A percentile compares a stretch with the other conserved stretches of the same genome.
These are phyloP conservation scores for Narthecium ossifragum DNA, from an alignment of 106 monocot species.

Conservation along the genomic window DNA sequence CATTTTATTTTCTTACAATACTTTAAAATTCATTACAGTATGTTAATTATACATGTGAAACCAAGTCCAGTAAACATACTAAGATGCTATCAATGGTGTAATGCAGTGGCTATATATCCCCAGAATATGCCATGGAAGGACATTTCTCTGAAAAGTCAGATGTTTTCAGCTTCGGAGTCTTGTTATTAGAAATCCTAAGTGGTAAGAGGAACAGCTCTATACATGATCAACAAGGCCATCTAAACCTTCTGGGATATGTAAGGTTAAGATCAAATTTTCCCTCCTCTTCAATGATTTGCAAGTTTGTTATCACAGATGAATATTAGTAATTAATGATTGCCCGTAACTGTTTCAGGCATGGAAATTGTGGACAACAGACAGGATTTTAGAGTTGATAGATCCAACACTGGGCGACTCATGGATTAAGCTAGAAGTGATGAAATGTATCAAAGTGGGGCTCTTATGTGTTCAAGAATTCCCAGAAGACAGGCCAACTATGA, in stretches of 20 bases:
- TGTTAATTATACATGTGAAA: no score
- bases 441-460: constrained; percentile 20
- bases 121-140: constrained; percentile 6
- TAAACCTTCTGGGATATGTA: constrained; percentile 14
- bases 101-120: constrained; percentile 10
- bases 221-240: background rate
- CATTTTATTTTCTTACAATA: no score
- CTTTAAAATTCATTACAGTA: no score
- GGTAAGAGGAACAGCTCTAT: constrained; percentile 9
- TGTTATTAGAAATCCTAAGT: constrained; percentile 5
- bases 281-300: background rate
- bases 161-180: constrained; percentile 15
- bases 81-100: no score
- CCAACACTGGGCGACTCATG: constrained; percentile 7
- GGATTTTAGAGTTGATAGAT: constrained; percentile 13
- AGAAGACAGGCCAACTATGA: constrained; percentile 17
- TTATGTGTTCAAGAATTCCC: constrained; percentile 19
- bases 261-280: background rate
- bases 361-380: constrained; percentile 26
- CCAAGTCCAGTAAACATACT: no score
- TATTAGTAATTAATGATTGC: no score
- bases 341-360: constrained; percentile 11
- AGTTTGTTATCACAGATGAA: background rate
- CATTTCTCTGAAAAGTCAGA: constrained; percentile 8
- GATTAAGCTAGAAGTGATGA: constrained; percentile 1